These are phyloP conservation scores for Luzula sylvatica DNA, from an alignment of 176 grass and related monocot genomes.

Conservation along the genomic window DNA sequence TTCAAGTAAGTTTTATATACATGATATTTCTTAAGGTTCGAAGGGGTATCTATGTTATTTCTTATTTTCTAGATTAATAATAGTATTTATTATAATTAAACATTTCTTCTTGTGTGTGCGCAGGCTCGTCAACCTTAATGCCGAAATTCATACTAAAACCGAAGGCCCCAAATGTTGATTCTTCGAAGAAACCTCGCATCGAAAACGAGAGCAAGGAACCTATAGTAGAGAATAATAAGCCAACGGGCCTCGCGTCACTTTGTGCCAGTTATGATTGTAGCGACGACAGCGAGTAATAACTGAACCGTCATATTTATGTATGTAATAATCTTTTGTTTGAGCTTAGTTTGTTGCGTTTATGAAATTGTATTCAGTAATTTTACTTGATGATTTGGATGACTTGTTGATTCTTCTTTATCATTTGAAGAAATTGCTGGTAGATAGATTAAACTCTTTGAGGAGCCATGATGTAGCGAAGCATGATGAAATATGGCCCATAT, in stretches of 20 bases:
- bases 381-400: too few relatives aligned
- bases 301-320: background rate
- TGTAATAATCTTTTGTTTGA: background rate
- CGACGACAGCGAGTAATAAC: constrained; percentile 11
- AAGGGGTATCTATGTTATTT: background rate
- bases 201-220: background rate
- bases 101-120: background rate
- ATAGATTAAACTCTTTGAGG: too few relatives aligned
- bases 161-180: constrained; percentile 1
- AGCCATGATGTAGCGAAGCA: too few relatives aligned
- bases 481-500: too few relatives aligned
- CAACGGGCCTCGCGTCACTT: constrained; percentile 8
- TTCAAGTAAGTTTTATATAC: constrained; percentile 8
- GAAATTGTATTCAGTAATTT: too few relatives aligned
- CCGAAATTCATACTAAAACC: constrained; percentile 17
- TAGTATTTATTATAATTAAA: constrained; percentile 12
- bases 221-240: background rate
- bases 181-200: constrained; percentile 3
- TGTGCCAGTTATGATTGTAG: constrained; percentile 8
- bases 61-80: background rate
- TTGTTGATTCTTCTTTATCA: too few relatives aligned
- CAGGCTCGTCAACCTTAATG: background rate
- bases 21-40: background rate
- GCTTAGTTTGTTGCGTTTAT: too few relatives aligned
- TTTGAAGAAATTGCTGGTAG: too few relatives aligned